These are phyloP conservation scores for Xylaria telfairii DNA, from an alignment of 495 filamentous ascomycete genomes.

Conservation along the genomic window DNA sequence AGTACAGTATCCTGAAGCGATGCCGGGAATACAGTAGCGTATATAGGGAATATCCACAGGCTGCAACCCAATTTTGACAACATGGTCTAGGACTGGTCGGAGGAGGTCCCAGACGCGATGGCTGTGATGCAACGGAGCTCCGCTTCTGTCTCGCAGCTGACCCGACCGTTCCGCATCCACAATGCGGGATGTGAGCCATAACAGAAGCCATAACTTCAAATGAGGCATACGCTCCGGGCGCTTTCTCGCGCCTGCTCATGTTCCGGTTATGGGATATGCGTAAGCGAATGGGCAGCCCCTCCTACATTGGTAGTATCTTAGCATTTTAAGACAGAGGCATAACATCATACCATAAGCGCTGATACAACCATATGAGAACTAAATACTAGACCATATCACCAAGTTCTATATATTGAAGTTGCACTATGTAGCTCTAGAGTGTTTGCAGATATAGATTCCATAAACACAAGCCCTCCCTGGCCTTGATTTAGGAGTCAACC, in stretches of 20 bases:
- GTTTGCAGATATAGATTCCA: neutral
- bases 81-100: neutral
- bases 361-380: neutral
- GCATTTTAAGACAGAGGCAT: neutral
- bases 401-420: neutral
- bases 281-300: neutral
- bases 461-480: neutral
- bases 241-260: neutral
- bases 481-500: neutral
- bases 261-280: neutral
- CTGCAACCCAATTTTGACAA: conserved; percentile 9
- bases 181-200: conserved; percentile 12
- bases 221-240: neutral
- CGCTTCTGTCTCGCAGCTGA: conserved; percentile 18
- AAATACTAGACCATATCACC: neutral
- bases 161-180: conserved; percentile 20
- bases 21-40: conserved; percentile 4
- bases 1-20: neutral
- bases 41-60: neutral
- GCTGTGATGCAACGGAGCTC: conserved; percentile 19
- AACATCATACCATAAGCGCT: neutral
- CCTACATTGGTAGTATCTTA: neutral
- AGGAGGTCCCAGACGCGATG: conserved; percentile 1
- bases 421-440: neutral
- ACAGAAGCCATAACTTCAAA: conserved; percentile 12